A percentile compares a stretch with the other conserved stretches of the same genome.
Conservation (phyloP, 805 yeast species). For the Metschnikowia koreensis region DNA sequence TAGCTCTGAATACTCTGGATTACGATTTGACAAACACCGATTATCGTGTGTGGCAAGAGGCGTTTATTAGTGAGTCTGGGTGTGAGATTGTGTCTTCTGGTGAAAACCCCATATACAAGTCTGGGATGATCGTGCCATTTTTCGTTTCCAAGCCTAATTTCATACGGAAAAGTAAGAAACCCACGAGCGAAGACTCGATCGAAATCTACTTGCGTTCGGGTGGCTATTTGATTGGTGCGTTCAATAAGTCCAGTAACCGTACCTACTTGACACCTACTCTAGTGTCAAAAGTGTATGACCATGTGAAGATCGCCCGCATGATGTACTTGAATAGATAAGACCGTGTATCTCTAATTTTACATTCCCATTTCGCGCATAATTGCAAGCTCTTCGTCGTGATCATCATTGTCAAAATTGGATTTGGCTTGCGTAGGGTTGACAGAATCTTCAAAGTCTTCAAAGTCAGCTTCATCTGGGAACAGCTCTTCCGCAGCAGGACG, state of each 20-base stretch:
- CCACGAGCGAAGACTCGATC: slow-evolving; percentile 1
- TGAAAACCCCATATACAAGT: slow-evolving; percentile 43
- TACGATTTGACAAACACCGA: slow-evolving; percentile 29
- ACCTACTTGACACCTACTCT: slow-evolving; percentile 30
- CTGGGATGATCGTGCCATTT: slow-evolving; percentile 56
- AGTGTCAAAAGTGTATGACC: slow-evolving; percentile 46
- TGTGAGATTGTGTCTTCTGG: slow-evolving; percentile 37
- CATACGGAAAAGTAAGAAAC: not conserved
- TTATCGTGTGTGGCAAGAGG: slow-evolving; percentile 40
- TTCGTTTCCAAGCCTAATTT: slow-evolving; percentile 43
- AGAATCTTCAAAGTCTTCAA: slow-evolving; percentile 13
- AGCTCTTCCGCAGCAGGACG: not conserved
- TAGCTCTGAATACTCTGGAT: slow-evolving; percentile 41
- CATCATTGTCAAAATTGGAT: slow-evolving; percentile 8
- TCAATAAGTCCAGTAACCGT: slow-evolving; percentile 28
- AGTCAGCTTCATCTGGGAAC: slow-evolving; percentile 20
- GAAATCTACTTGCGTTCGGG: slow-evolving; percentile 10
- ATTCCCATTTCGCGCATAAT: slow-evolving; percentile 40
- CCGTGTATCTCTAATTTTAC: slow-evolving; percentile 10
- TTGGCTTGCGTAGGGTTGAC: slow-evolving; percentile 1
- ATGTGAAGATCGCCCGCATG: slow-evolving; percentile 48
- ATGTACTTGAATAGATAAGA: slow-evolving; percentile 7
- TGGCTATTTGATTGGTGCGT: slow-evolving; percentile 47
- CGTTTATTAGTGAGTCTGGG: slow-evolving; percentile 55
- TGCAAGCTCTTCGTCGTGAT: slow-evolving; percentile 29